Base-by-base conservation (phyloP, 2,329 filamentous ascomycete species). In the Cladophialophora yegresii region DNA sequence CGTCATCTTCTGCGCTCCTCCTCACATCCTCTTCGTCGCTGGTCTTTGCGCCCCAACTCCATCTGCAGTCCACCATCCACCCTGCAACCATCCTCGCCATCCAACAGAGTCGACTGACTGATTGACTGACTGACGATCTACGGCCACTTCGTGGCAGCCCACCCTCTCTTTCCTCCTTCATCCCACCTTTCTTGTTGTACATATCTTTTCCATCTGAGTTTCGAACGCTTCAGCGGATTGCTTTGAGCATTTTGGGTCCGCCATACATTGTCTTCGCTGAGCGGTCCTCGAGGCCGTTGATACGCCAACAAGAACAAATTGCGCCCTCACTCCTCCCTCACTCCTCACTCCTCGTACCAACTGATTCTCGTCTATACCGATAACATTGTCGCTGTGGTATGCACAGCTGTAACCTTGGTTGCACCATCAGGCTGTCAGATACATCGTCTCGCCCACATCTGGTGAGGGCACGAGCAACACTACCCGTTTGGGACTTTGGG, bases 51-150 rank as follows among this genome's bases (percentile, higher is more conserved):
- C 20, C 47, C 43, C 40, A 50, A 36, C 57, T 45, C 57, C 57
- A 51, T 59, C 57, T 45, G 32, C 56, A 26, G 13, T 22, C 20
- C 20, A 12, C 20, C 47, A 49, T 49, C 55, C 36, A 40, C 36
- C 36, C 13, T 36, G 12, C 33, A 40, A 40, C 36, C 36, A 43
- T 43, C 36, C 36, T 43, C 36, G 36, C 36, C 36, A 43, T 43
- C 36, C 57, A 59, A 59, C 57, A 59, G 57, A 51, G 20, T 59
- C 36, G 22, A 58, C 40, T 53, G 56, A 58, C 57, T 59, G 57
- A 51, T 59, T 23, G 22, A 58, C 40, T 53, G 56, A 58, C 57
- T 59, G 57, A 51, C 47, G 57, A 59, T 59, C 57, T 40, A 59
- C 57, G 49, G 57, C 57, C 57, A 59, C 30, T 51, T 50, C 28